Base-by-base conservation (phyloP, 1,284 basidiomycete species). In the Malassezia slooffiae region DNA sequence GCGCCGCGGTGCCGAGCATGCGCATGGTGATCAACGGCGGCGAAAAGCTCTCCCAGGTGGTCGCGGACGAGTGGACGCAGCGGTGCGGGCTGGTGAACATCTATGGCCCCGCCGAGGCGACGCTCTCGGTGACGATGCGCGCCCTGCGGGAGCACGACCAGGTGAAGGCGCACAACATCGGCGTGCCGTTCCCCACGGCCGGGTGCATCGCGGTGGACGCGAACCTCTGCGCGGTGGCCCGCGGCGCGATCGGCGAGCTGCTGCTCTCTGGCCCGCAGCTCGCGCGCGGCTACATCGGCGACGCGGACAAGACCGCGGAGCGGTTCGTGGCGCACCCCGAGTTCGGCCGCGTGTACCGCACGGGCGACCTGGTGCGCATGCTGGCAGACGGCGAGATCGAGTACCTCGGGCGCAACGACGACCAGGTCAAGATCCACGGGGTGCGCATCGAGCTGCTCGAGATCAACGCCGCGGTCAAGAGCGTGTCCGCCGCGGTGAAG, bases 401-500 rank as follows among this genome's bases (percentile, higher is more conserved):
- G 48, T 71, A 70, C 43, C 61, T 71, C 23, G 70, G 70, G 1
- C 58, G 70, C n/a, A 62, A 63, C 38, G 70, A 71, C 47, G 70
- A 71, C 35, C 68, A 70, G 28, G 60, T 71, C 57, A 71, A 71
- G 55, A 62, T 71, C 50, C 66, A 70, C 45, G 70, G 70, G 16
- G 68, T 71, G 39, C 67, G 70, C 8, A 68, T 71, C 42, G 70
- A 71, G 57, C 55, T 70, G 16, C 55, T 64, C 36, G 70, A 71
- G 47, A 71, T 71, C 54, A 71, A 69, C 34, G 67, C 70, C n/a
- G 59, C 67, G 12, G 54, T 71, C 41, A 58, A 66, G 47, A 47
- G 54, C 27, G 57, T 54, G 38, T 58, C 51, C 23, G 41, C 44
- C 28, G 45, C 36, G 32, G 58, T 62, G 53, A 65, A 55, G 40